These are phyloP conservation scores for Kodamaea plutei DNA, from an alignment of 1,139 yeast genomes.

Conservation along the genomic window DNA sequence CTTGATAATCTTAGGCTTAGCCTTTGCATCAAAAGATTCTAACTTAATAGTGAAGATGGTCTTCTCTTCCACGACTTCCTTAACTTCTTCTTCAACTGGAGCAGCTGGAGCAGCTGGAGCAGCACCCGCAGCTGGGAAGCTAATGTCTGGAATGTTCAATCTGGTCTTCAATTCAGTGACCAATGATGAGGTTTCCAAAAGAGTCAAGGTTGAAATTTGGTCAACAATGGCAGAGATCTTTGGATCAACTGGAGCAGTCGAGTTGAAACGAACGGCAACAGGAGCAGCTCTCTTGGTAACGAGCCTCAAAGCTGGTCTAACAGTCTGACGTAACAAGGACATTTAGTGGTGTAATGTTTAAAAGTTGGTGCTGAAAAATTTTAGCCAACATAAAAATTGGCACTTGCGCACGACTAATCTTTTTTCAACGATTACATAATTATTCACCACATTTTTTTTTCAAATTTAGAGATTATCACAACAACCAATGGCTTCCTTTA, in stretches of 20 bases:
- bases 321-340: conserved; percentile 37
- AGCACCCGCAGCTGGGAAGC: conserved; percentile 75
- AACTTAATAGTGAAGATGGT: conserved; percentile 89
- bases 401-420: conserved; percentile 7
- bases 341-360: conserved; percentile 9
- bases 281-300: conserved; percentile 25
- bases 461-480: too few species aligned
- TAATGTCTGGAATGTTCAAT: conserved; percentile 89
- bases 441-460: too few species aligned
- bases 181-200: conserved; percentile 83
- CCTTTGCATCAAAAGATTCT: conserved; percentile 89
- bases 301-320: conserved; percentile 36
- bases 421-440: background rate
- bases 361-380: conserved; percentile 4
- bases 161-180: conserved; percentile 79
- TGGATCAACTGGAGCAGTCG: conserved; percentile 71
- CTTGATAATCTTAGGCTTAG: conserved; percentile 96
- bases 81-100: conserved; percentile 70
- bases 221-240: conserved; percentile 86
- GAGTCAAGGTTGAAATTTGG: conserved; percentile 81
- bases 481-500: conserved; percentile 70
- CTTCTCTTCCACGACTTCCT: conserved; percentile 85
- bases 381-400: conserved; percentile 3
- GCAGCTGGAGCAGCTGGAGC: conserved; percentile 70
- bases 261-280: conserved; percentile 45